Conservation (phyloP, 2,329 filamentous ascomycete species). For the Zymoseptoria pseudotritici region DNA sequence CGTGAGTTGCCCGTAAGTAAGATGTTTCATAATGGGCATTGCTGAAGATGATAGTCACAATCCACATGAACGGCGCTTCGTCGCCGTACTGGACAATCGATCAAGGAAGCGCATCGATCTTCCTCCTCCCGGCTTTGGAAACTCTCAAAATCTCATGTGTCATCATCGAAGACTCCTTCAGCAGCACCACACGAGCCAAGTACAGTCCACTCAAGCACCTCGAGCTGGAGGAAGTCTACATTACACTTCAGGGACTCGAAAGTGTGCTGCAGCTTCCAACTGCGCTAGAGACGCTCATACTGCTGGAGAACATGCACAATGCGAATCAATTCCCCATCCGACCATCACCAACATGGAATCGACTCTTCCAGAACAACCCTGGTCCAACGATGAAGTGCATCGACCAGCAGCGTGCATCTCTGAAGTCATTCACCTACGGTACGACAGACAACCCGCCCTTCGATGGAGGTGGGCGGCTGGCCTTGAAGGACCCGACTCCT, state of each 20-base stretch:
- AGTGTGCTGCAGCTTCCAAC: conserved; percentile 14
- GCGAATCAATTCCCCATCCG: neutral
- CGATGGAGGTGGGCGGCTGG: neutral
- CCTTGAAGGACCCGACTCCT: neutral
- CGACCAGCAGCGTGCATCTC: conserved; percentile 14
- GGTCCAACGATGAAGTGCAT: conserved; percentile 10
- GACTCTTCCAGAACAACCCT: conserved; percentile 14
- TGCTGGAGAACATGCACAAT: neutral
- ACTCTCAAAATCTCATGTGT: conserved; percentile 19
- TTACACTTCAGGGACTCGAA: conserved; percentile 15
- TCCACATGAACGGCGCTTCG: conserved; percentile 17
- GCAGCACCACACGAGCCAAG: neutral
- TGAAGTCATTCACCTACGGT: conserved; percentile 13
- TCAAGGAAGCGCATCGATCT: conserved; percentile 7
- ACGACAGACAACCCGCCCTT: conserved; percentile 3
- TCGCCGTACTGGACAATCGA: conserved; percentile 20
- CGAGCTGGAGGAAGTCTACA: conserved; percentile 17
- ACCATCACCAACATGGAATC: conserved; percentile 5
- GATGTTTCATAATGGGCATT: neutral
- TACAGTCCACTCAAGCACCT: conserved; percentile 14
- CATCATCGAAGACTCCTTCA: conserved; percentile 10
- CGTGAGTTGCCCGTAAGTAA: conserved; percentile 1
- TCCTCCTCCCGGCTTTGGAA: conserved; percentile 11
- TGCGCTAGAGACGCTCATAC: conserved; percentile 12
- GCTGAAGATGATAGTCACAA: conserved; percentile 9